Conservation (phyloP, 2,329 filamentous ascomycete species). For the Colletotrichum viniferum region DNA sequence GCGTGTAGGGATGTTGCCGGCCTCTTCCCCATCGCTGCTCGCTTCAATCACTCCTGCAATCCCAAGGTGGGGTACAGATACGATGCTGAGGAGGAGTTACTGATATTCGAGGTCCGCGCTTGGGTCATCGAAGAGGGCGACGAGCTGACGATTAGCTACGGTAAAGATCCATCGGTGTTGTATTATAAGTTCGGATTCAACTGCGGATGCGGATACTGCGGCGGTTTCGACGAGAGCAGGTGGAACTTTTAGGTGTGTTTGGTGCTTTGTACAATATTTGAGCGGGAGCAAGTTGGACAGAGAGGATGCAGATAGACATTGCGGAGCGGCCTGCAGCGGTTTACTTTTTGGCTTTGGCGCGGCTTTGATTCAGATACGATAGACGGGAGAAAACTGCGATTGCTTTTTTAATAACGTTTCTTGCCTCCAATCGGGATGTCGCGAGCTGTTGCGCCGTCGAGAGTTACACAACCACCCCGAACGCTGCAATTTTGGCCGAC, state of each 20-base stretch:
- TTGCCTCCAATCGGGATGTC: too few relatives aligned
- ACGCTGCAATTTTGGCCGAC: too few relatives aligned
- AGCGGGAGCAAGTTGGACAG: neutral
- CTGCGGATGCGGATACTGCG: conserved; percentile 55
- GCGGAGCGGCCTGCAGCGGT: neutral
- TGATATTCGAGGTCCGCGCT: conserved; percentile 45
- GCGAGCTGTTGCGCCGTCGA: too few relatives aligned
- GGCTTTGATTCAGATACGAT: too few relatives aligned
- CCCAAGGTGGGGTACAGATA: conserved; percentile 47
- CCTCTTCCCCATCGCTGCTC: conserved; percentile 54
- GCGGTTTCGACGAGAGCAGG: conserved; percentile 1
- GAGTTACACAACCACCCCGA: too few relatives aligned
- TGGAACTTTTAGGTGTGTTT: neutral
- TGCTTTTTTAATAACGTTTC: too few relatives aligned
- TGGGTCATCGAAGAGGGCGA: conserved; percentile 42
- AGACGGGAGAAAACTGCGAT: too few relatives aligned
- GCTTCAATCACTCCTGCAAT: conserved; percentile 64
- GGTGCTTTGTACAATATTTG: neutral
- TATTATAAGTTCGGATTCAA: conserved; percentile 55
- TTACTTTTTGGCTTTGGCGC: neutral
- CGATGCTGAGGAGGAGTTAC: conserved; percentile 32
- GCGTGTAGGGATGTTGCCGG: conserved; percentile 28
- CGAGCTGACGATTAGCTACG: conserved; percentile 59
- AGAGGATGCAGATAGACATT: neutral
- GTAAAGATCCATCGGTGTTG: conserved; percentile 38